Base-by-base conservation (phyloP, 768 basidiomycete genomes). In the Sutorius australiensis region DNA sequence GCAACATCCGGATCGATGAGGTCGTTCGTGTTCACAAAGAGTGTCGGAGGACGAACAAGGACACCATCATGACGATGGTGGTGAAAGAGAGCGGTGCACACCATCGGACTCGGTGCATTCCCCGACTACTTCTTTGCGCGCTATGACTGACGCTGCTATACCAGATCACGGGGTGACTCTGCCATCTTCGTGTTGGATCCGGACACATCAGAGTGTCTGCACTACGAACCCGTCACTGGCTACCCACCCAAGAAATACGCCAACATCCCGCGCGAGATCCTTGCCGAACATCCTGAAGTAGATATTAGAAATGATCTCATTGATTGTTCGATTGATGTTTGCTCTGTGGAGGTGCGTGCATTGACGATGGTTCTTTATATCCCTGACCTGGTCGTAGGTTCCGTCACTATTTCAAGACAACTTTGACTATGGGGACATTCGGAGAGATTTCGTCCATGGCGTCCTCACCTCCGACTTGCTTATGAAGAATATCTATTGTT, bases 351-450 rank as follows among this genome's bases (percentile, higher is more conserved):
- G 78, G 93, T 92, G 45, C 30, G 76, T 57, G n/a, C 28, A 8
- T 37, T 16, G 24, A 8, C 27, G 14, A 31, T 47, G 34, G 17
- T 21, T 9, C 28, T 45, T 45, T 41, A 38, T 24, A n/a, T 33
- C n/a, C 10, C 39, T 43, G 46, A 59, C 34, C 42, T 4, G 37
- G 46, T 52, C 27, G 50, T 61, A 97, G 89, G 90, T 98, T 34
- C 94, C 93, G 1, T 95, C 95, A 1, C 68, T 98, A 5, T 99
- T 98, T 74, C 93, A 95, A 67, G 97, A 98, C 73, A 98, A 98
- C 72, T 99, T 99, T 64, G 97, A 98, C 72, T 98, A 95, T 64
- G 83, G 85, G 13, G 92, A 95, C 71, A 80, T 98, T 55, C 84
- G 94, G 52, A 78, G 83, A 59, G 93, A 98, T 71, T 97, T 99